phyloP scores from a whole-genome alignment of 2,329 filamentous ascomycete species.

The Fusarium staphyleae region DNA sequence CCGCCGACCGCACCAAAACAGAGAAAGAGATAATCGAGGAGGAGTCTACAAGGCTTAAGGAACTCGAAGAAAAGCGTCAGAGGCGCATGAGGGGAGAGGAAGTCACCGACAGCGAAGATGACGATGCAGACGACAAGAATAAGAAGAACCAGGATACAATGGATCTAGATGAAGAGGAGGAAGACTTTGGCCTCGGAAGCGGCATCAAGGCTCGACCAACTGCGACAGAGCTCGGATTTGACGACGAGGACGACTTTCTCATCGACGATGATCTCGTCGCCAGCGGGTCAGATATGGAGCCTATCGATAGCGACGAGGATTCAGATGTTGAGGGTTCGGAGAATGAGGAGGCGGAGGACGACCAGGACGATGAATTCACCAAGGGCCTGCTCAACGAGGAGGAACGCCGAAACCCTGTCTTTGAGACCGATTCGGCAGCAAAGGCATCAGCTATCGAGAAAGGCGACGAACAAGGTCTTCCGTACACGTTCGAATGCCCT shows the following conservation, averaged over 20 bases:
- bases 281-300: constrained; percentile 75
- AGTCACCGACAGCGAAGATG: constrained; percentile 70
- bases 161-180: constrained; percentile 53
- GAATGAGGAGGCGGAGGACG: constrained; percentile 49
- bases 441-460: constrained; percentile 46
- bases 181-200: constrained; percentile 66
- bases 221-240: constrained; percentile 72
- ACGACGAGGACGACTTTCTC: constrained; percentile 93
- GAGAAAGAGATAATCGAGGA: constrained; percentile 84
- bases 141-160: constrained; percentile 48
- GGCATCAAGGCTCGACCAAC: constrained; percentile 65
- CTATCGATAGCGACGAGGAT: constrained; percentile 61
- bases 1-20: constrained; percentile 88
- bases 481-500: constrained; percentile 88
- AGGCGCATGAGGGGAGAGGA: constrained; percentile 87
- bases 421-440: constrained; percentile 55
- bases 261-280: constrained; percentile 90
- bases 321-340: constrained; percentile 57
- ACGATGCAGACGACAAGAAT: constrained; percentile 52
- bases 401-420: constrained; percentile 62
- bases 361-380: constrained; percentile 74
- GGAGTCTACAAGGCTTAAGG: constrained; percentile 76
- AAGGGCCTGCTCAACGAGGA: constrained; percentile 69
- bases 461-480: constrained; percentile 65
- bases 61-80: constrained; percentile 82